Evolutionary conservation across 768 basidiomycete species (phyloP), one percentile per base, ranked within the genome.

Genomic region (Calocera viscosa): DNA sequence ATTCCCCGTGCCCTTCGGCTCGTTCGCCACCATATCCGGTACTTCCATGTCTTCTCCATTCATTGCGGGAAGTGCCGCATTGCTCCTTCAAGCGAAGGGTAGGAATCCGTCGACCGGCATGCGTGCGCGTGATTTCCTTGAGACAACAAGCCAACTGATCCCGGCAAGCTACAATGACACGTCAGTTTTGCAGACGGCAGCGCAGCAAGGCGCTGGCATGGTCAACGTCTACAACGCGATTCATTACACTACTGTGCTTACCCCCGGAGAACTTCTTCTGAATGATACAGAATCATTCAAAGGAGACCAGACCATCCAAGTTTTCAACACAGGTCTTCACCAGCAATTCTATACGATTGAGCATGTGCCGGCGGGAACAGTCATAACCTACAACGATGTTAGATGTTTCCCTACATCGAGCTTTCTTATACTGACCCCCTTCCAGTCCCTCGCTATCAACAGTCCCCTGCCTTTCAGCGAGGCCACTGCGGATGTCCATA

Each of bases 221-320:
- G 76, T 87, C 65, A 77, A 87, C 67, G 82, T 83, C 14, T 84
- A 80, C 73, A 78, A 82, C 66, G 86, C 86, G 0, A 77, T 87
- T 53, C 78, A 82, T 64, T 76, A 81, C 2, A 80, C 78, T 0
- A 81, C 84, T 2, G 72, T 82, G 40, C 74, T 88, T 30, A 79
- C 81, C 2, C 85, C 84, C 3, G 79, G 80, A 16, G 81, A 86
- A 71, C 76, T 88, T n/a, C 70, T 83, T 39, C 74, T 86, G 41
- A 88, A 89, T 69, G 86, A 87, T 72, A 87, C 86, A 2, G 79
- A 82, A 8, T 77, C 85, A 71, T 82, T 83, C 73, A 74, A 77
- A 64, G 73, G 75, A 35, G 63, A 32, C 41, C 69, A 72, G 7
- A 65, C 65, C 26, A 69, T 80, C 66, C 74, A 69, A 0, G 67